A percentile compares a stretch with the other conserved stretches of the same genome.
phyloP scores from a whole-genome alignment of 78 protist species.

The Dictyostelium firmibasis region DNA sequence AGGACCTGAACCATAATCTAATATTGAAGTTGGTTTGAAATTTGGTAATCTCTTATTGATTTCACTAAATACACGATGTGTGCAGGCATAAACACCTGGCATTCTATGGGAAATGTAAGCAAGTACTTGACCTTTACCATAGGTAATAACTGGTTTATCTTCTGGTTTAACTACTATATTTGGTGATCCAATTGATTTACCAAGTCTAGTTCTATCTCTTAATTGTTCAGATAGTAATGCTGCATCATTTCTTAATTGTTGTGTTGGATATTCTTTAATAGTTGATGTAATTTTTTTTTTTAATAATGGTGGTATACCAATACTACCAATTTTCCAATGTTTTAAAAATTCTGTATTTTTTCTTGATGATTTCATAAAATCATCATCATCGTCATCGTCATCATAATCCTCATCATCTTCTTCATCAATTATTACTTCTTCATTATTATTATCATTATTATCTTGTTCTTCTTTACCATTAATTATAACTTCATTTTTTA shows the following conservation, averaged over 20 bases:
- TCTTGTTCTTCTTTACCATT: neutral
- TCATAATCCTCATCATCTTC: neutral
- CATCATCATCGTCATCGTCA: neutral
- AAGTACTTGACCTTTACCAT: constrained; percentile 61
- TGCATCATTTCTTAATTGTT: constrained; percentile 16
- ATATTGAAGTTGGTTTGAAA: constrained; percentile 66
- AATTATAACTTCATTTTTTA: neutral
- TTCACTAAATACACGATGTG: constrained; percentile 77
- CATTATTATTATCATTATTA: neutral
- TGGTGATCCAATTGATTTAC: neutral
- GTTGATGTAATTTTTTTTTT: constrained; percentile 35
- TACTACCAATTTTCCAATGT: constrained; percentile 75
- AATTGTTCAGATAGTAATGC: constrained; percentile 13
- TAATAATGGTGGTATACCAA: constrained; percentile 29
- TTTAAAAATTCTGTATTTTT: constrained; percentile 14
- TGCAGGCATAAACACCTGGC: constrained; percentile 85
- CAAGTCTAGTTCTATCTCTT: constrained; percentile 44
- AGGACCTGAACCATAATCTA: constrained; percentile 85
- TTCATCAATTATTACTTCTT: neutral
- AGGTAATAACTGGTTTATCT: constrained; percentile 62
- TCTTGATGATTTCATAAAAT: neutral
- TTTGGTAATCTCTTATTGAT: constrained; percentile 58
- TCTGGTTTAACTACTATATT: constrained; percentile 12
- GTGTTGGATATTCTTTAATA: constrained; percentile 36
- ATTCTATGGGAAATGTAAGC: constrained; percentile 81